These are phyloP conservation scores for Cystofilobasidium ferigula DNA, from an alignment of 768 basidiomycete species.

Conservation along the genomic window DNA sequence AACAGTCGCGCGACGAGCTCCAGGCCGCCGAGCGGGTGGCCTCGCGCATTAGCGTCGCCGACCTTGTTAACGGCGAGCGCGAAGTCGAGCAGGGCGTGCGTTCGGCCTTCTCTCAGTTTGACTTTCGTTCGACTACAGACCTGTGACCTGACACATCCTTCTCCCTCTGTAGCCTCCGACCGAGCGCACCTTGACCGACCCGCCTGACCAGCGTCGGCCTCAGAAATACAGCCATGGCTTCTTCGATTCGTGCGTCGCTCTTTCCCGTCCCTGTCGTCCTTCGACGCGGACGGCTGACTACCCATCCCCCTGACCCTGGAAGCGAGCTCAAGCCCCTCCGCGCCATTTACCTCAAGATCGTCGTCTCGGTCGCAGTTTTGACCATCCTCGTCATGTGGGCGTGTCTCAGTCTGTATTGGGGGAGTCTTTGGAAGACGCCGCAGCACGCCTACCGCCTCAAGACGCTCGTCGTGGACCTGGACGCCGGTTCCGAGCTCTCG, in stretches of 20 bases:
- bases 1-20: no score
- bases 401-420: conserved; percentile 38
- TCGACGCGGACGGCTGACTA: no score
- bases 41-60: no score
- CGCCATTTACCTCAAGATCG: conserved; percentile 36
- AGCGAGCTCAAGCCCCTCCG: conserved; percentile 30
- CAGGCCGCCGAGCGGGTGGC: no score
- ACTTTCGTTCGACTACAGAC: no score
- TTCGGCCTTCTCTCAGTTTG: no score
- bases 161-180: not conserved
- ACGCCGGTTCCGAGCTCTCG: conserved; percentile 35
- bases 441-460: conserved; percentile 38
- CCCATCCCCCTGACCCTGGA: no score
- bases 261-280: not conserved
- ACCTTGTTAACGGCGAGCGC: no score
- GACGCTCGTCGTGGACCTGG: conserved; percentile 43
- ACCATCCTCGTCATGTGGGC: conserved; percentile 42
- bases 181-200: not conserved
- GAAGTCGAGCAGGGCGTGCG: no score
- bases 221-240: conserved; percentile 5
- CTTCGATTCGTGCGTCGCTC: no score
- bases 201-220: not conserved
- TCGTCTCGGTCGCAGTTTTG: conserved; percentile 35
- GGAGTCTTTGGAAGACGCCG: conserved; percentile 32
- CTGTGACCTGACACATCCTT: no score